phyloP scores from a whole-genome alignment of 2,329 filamentous ascomycete species.

The Clarireedia paspali region DNA sequence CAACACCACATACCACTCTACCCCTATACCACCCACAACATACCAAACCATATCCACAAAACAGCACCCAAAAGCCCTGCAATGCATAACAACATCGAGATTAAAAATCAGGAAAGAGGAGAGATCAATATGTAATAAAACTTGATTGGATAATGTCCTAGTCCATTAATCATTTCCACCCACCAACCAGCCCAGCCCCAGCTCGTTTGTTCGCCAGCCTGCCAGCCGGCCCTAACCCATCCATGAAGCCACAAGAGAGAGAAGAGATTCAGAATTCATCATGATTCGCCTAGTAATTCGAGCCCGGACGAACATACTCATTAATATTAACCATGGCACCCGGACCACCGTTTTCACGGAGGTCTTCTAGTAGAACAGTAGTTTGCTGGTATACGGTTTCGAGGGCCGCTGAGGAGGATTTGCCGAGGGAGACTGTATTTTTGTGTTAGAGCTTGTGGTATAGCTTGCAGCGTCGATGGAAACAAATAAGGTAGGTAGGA shows the following conservation, averaged over 20 bases:
- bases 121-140: too few species aligned
- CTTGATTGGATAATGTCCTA: too few species aligned
- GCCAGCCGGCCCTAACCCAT: too few species aligned
- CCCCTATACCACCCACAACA: background rate
- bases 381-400: slow-evolving; percentile 85
- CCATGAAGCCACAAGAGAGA: too few species aligned
- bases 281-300: background rate
- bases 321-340: slow-evolving; percentile 74
- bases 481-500: background rate
- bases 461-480: background rate
- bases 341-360: slow-evolving; percentile 70
- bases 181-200: too few species aligned
- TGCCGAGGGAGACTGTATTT: slow-evolving; percentile 71
- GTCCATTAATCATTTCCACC: too few species aligned
- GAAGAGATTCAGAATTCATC: background rate
- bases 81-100: too few species aligned
- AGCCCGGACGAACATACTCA: slow-evolving; percentile 24
- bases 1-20: background rate
- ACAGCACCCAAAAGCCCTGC: too few species aligned
- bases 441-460: slow-evolving; percentile 14
- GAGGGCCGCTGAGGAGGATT: slow-evolving; percentile 77
- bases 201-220: too few species aligned
- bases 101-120: too few species aligned
- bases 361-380: slow-evolving; percentile 73
- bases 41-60: too few species aligned